Evolutionary conservation across 2,329 filamentous ascomycete genomes (phyloP), one percentile per base, ranked within the genome.

Genomic region (Alternaria hordeiaustralica): DNA sequence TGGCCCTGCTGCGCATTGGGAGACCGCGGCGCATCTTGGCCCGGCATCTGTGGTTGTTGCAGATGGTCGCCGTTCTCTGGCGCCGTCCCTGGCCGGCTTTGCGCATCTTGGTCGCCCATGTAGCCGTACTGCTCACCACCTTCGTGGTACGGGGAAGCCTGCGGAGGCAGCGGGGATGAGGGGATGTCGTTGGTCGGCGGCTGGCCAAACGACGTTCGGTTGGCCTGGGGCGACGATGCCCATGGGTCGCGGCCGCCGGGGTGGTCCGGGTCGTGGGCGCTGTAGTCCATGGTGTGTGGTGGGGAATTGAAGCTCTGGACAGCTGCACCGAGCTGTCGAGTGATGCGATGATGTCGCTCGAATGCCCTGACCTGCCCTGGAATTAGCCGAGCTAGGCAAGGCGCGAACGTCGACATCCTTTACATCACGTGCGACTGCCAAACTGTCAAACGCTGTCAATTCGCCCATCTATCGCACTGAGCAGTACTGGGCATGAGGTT

Each of bases 211-310:
- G 81, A 79, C 61, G 77, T 75, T 57, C 82, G 83, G 77, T 78
- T 86, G 77, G 79, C 85, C 70, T 83, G 84, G 61, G 87, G 87
- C 56, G 87, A 87, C 13, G 84, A 84, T 11, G 85, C 89, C 90
- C 90, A 92, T 58, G 90, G 90, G 36, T 88, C 90, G 45, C 57
- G 62, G 49, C 85, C 89, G 36, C 83, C 82, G 47, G 87, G 85
- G 73, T 87, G 84, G 58, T 89, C 87, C 30, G 86, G 83, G 71
- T 90, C 87, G 69, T 86, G 81, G 60, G 74, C 67, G 43, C 88
- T 89, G 78, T 92, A 92, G 77, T 92, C 90, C 90, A 92, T 92
- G 49, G 69, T 65, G 61, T 59, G 66, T 65, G 50, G 66, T 60
- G 61, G 53, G 66, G 56, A 73, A 74, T 72, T 73, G 74, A 50